Base-by-base conservation (phyloP, 805 yeast species). In the Zygotorulaspora chibaensis region DNA sequence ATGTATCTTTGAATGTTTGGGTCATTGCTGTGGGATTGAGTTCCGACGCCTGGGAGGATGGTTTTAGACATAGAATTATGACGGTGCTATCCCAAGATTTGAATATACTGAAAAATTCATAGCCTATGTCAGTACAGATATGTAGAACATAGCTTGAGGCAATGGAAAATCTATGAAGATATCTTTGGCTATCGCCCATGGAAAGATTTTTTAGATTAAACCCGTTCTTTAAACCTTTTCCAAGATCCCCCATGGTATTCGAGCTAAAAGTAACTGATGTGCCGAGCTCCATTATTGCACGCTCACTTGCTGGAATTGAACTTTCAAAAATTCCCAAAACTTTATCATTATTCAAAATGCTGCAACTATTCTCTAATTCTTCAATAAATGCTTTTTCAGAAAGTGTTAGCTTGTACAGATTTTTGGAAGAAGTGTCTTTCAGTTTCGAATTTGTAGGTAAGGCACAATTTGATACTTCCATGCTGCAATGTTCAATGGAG, bases 211-310 rank as follows among this genome's bases (percentile, higher is more conserved):
- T 77, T 45, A 77, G 59, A 11, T 84, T 79, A 64, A 95, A 95
- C 0, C 99, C 99, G 47, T 77, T 75, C 55, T 87, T 89, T 46
- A 93, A 68, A 25, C 96, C 95, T 56, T 76, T 79, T 7, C 97
- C 95, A 8, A 95, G 69, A 0, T 89, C 80, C 8, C 97, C 96
- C n/a, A 87, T 77, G 45, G 76, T 73, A 1, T 79, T 70, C 37
- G 83, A 83, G 51, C 81, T 87, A 52, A 90, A 83, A 12, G 73
- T 73, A 16, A 90, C 84, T 12, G 79, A 72, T 18, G 81, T 72
- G 2, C 99, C 98, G 13, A 93, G 68, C 27, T 83, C 84, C 52
- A 93, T 76, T 36, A 88, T 76, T 0, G 88, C 88, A 39, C 96
- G 70, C 48, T 88, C 91, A 3, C 76, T 69, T 0, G 87, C 65